Percentiles rank a stretch among this genome's conserved stretches.
phyloP scores from a whole-genome alignment of 176 grass and related monocot genomes.

The Paspalum notatum region DNA sequence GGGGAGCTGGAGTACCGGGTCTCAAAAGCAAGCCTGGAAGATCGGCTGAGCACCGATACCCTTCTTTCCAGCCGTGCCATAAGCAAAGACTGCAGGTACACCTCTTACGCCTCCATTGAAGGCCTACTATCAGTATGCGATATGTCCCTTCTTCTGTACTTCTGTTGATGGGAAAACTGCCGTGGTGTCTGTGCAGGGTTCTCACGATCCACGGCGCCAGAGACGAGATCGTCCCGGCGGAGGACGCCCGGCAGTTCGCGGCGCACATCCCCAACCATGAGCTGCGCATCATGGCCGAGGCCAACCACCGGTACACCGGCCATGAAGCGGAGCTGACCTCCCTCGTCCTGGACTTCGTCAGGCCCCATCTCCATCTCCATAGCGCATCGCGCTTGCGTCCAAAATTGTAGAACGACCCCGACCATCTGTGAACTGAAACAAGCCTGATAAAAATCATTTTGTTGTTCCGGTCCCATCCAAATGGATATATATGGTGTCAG shows the following conservation, averaged over 20 bases:
- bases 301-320: slow-evolving; percentile 72
- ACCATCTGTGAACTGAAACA: background rate
- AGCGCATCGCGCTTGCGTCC: slow-evolving; percentile 35
- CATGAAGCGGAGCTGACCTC: slow-evolving; percentile 53
- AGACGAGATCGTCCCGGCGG: slow-evolving; percentile 69
- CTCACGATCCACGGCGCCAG: slow-evolving; percentile 78
- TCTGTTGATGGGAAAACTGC: background rate
- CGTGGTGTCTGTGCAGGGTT: slow-evolving; percentile 44
- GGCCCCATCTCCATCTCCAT: slow-evolving; percentile 8
- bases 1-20: slow-evolving; percentile 70
- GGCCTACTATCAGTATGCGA: too few species aligned
- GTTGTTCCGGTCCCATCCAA: background rate
- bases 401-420: slow-evolving; percentile 45
- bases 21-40: slow-evolving; percentile 63
- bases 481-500: background rate
- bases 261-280: slow-evolving; percentile 68
- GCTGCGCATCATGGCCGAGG: slow-evolving; percentile 64
- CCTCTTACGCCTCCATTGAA: slow-evolving; percentile 10
- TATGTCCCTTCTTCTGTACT: background rate
- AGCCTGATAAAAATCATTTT: too few species aligned
- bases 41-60: slow-evolving; percentile 79
- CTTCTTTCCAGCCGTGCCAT: slow-evolving; percentile 63
- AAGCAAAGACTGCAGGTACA: slow-evolving; percentile 72
- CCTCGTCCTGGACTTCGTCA: slow-evolving; percentile 62
- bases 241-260: slow-evolving; percentile 73